Evolutionary conservation across 2,329 filamentous ascomycete species (phyloP).

Genomic region (Epichloe gansuensis): DNA sequence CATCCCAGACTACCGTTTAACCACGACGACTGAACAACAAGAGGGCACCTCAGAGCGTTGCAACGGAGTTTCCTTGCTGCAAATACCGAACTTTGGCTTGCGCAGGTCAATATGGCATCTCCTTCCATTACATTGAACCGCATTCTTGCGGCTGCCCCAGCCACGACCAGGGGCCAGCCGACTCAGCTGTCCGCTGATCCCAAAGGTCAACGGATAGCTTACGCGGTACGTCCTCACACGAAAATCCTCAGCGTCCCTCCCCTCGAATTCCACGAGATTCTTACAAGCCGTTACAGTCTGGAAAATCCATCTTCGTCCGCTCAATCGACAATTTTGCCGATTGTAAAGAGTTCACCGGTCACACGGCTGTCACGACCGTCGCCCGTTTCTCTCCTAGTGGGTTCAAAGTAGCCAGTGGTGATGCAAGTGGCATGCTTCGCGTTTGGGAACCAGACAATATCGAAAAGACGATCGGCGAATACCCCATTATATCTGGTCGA

Average conservation of each 20-base stretch:
- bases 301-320: slow-evolving; percentile 92
- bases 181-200: slow-evolving; percentile 79
- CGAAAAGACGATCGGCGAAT: slow-evolving; percentile 80
- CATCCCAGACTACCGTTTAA: not conserved
- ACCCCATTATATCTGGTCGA: slow-evolving; percentile 83
- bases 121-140: slow-evolving; percentile 45
- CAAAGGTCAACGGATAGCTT: slow-evolving; percentile 85
- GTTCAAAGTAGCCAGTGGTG: slow-evolving; percentile 89
- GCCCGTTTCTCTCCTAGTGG: slow-evolving; percentile 89
- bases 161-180: slow-evolving; percentile 72
- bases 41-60: not conserved
- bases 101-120: slow-evolving; percentile 18
- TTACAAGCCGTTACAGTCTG: slow-evolving; percentile 46
- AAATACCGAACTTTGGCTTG: not conserved
- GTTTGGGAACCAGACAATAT: slow-evolving; percentile 91
- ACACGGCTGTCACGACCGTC: slow-evolving; percentile 80
- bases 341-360: slow-evolving; percentile 82
- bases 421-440: slow-evolving; percentile 70
- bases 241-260: not conserved
- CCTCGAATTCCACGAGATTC: slow-evolving; percentile 2
- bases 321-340: slow-evolving; percentile 81
- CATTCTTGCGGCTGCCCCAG: slow-evolving; percentile 77
- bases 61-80: not conserved
- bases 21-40: no score
- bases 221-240: slow-evolving; percentile 53